These are phyloP conservation scores for Nemania sp. DNA, from an alignment of 2,329 filamentous ascomycete genomes.

Conservation along the genomic window DNA sequence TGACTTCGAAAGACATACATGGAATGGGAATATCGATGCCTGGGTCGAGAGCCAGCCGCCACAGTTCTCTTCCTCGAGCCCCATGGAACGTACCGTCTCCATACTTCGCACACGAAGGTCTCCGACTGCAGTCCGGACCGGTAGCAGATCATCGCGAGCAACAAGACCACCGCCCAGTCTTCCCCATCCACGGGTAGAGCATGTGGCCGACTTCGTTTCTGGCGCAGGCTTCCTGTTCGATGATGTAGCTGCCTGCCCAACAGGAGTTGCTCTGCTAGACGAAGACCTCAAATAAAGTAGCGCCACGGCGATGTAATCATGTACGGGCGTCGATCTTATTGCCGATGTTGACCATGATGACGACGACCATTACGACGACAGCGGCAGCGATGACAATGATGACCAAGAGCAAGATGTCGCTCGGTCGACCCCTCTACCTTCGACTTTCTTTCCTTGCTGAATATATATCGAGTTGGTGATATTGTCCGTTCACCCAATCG, in stretches of 20 bases:
- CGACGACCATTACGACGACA: not conserved
- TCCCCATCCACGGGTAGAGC: not conserved
- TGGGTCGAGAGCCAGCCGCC: slow-evolving; percentile 27
- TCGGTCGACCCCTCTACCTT: not conserved
- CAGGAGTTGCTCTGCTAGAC: slow-evolving; percentile 20
- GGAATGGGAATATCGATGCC: slow-evolving; percentile 17
- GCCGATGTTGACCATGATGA: not conserved
- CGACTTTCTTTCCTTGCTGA: not conserved
- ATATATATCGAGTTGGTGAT: too few relatives aligned
- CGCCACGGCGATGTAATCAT: not conserved
- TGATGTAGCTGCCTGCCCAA: slow-evolving; percentile 18
- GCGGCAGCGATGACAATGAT: not conserved
- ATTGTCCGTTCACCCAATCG: too few relatives aligned
- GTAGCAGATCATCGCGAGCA: slow-evolving; percentile 22
- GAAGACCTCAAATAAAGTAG: slow-evolving; percentile 20
- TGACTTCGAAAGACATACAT: slow-evolving; percentile 6
- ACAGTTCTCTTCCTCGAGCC: slow-evolving; percentile 1
- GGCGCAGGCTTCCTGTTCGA: slow-evolving; percentile 25
- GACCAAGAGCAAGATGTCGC: not conserved
- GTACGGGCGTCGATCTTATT: not conserved
- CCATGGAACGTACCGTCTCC: slow-evolving; percentile 18
- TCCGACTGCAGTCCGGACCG: slow-evolving; percentile 20
- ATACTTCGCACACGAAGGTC: slow-evolving; percentile 14
- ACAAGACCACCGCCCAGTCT: slow-evolving; percentile 1
- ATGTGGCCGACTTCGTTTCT: slow-evolving; percentile 17